Evolutionary conservation across 208 protist genomes (phyloP), one percentile per base, ranked within the genome.

Genomic region (Trypanosomatidae sp.): DNA sequence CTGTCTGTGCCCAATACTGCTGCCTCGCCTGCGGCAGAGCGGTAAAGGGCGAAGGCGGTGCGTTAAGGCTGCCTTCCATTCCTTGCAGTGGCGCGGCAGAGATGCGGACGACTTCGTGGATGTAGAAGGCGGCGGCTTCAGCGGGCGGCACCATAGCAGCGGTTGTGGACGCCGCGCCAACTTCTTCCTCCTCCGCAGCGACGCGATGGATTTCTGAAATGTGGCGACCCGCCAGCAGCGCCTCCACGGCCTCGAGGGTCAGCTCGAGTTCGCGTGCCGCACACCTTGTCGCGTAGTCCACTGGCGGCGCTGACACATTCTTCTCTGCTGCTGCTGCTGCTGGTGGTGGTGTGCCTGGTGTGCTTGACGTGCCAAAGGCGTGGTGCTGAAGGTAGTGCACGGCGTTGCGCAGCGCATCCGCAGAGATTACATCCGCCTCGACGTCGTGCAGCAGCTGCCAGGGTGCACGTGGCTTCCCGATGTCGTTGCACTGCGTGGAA

Each of bases 341-440:
- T 44, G 28, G n/a, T n/a, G n/a, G n/a, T n/a, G n/a, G n/a, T n/a
- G n/a, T n/a, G n/a, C n/a, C n/a, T n/a, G n/a, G n/a, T n/a, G n/a
- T n/a, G n/a, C n/a, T n/a, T n/a, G n/a, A n/a, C n/a, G n/a, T n/a
- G n/a, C n/a, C n/a, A n/a, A 80, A 80, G 55, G 70, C 75, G n/a
- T 67, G 28, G 46, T 80, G 75, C 39, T 56, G 53, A 3, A 80
- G 69, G 58, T 68, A 80, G 44, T 80, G 75, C n/a, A 80, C 25
- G 9, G 75, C 44, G 44, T 3, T 71, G 9, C 43, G 62, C n/a
- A 80, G 30, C 0, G 69, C 33, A 5, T 80, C 75, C 2, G 64
- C 44, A 19, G 47, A 33, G 4, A 80, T 22, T 0, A 30, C 41
- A 17, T n/a, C 49, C n/a, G 46, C 25, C 69, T 75, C 69, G n/a